Evolutionary conservation across 2,329 filamentous ascomycete species (phyloP), one percentile per base, ranked within the genome.

Genomic region (Lecanosticta acicola): DNA sequence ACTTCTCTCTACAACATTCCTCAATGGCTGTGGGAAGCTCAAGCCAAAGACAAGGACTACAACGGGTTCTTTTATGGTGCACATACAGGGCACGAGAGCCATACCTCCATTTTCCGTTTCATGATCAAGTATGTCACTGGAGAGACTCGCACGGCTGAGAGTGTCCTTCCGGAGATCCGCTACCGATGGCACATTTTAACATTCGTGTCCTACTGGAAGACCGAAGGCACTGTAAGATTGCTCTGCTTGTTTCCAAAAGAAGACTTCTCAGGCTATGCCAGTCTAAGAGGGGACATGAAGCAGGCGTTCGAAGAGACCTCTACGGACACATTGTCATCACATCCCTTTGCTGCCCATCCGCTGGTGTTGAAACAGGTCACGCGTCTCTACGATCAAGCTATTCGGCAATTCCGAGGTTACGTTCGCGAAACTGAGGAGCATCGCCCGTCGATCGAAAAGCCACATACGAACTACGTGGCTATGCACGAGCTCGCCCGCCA

Each of bases 401-500:
- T 58, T 3, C 54, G 52, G 48, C 24, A 44, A 11, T 53, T 51
- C 34, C 46, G 52, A 21, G 48, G 53, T 33, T 39, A 34, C 14
- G 50, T 58, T 5, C 54, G 55, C 18, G 18, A 39, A 2, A 41
- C 26, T 13, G 54, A 58, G 32, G 32, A 38, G 14, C 17, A 49
- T 10, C 48, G 51, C 13, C 50, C 41, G 21, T 18, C 19, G 11
- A n/a, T 43, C 14, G 36, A 38, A 13, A 24, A 32, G 16, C 46
- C 41, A 11, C 18, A 38, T 5, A 38, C 29, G 10, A 50, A 44
- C n/a, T 56, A 50, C 32, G 34, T 33, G 3, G 41, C 16, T 2
- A 46, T 57, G 41, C 53, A 59, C 41, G 56, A 59, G 17, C 40
- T 57, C 2, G 48, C 55, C 1, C 35, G 56, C n/a, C 54, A 59